Evolutionary conservation across 306 rosid species (phyloP).

Genomic region (Macrotyloma uniflorum): DNA sequence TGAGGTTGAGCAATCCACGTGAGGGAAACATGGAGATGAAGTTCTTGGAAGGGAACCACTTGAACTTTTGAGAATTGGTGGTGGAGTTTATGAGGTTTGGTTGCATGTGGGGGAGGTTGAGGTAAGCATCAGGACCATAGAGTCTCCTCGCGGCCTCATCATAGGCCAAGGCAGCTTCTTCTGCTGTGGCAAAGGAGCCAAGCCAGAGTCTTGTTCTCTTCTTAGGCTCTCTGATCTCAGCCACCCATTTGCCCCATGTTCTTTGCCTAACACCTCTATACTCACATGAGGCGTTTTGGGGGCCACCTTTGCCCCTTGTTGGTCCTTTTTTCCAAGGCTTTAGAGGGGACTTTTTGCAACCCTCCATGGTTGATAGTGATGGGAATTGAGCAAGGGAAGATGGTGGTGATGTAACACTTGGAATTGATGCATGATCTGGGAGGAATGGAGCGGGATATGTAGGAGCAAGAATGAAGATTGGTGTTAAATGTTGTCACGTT

Average conservation of each 20-base stretch:
- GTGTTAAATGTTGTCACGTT: conserved; percentile 95
- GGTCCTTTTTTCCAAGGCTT: conserved; percentile 99
- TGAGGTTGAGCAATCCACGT: conserved; percentile 74
- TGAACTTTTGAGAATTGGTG: conserved; percentile 61
- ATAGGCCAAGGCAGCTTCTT: conserved; percentile 97
- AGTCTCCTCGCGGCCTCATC: conserved; percentile 93
- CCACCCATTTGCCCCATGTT: conserved; percentile 99
- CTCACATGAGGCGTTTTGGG: conserved; percentile 83
- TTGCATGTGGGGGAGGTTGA: conserved; percentile 89
- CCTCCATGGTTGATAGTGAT: conserved; percentile 56
- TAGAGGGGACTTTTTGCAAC: conserved; percentile 62
- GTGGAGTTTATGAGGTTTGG: conserved; percentile 41
- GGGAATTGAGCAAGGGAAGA: conserved; percentile 25
- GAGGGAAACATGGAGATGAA: conserved; percentile 88
- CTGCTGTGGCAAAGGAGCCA: conserved; percentile 93
- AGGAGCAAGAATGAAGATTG: conserved; percentile 61
- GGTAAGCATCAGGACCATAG: conserved; percentile 92
- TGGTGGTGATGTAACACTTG: not conserved
- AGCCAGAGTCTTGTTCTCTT: conserved; percentile 95
- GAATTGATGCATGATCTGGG: conserved; percentile 37
- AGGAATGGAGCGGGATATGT: conserved; percentile 79
- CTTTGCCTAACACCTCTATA: conserved; percentile 94
- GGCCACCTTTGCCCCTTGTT: conserved; percentile 96
- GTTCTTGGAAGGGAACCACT: conserved; percentile 91
- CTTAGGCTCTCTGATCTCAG: conserved; percentile 96